Conservation (phyloP, 441 rosid species). For the Jatropha multifida region DNA sequence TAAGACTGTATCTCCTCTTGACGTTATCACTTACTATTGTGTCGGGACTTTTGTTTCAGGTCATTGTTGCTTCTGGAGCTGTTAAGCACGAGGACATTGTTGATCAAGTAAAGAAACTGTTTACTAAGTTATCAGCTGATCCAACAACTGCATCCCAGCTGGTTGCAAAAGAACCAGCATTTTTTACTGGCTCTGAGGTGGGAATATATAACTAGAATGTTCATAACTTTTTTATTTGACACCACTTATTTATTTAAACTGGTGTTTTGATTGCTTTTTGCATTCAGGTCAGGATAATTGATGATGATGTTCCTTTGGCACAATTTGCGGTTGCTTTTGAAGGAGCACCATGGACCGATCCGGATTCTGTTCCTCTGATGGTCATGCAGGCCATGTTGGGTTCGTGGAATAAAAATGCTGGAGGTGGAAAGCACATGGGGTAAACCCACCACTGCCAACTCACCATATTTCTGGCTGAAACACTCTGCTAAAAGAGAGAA, state of each 20-base stretch:
- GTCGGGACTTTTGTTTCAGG: slow-evolving; percentile 44
- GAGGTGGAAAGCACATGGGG: slow-evolving; percentile 99
- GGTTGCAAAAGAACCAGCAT: slow-evolving; percentile 76
- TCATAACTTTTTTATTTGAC: slow-evolving; percentile 1
- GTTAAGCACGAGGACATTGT: slow-evolving; percentile 97
- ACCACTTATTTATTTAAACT: slow-evolving; percentile 17
- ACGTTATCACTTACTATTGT: not conserved
- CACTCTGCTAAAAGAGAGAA: not conserved
- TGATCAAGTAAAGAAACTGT: slow-evolving; percentile 78
- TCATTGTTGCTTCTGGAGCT: slow-evolving; percentile 95
- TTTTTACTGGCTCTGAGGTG: slow-evolving; percentile 98
- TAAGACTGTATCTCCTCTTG: not conserved
- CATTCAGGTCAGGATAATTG: slow-evolving; percentile 82
- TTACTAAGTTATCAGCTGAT: slow-evolving; percentile 79
- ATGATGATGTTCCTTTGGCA: slow-evolving; percentile 93
- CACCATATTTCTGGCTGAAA: not conserved
- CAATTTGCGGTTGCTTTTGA: slow-evolving; percentile 98
- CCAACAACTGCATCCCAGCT: slow-evolving; percentile 85
- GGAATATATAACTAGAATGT: slow-evolving; percentile 22
- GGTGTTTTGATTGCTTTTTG: slow-evolving; percentile 17
- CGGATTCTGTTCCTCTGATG: slow-evolving; percentile 94
- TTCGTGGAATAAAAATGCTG: slow-evolving; percentile 84
- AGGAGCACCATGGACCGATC: slow-evolving; percentile 99
- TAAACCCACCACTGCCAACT: slow-evolving; percentile 28
- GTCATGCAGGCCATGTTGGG: slow-evolving; percentile 99